Base-by-base conservation (phyloP, 2,329 filamentous ascomycete genomes). In the Colletotrichum tanaceti region DNA sequence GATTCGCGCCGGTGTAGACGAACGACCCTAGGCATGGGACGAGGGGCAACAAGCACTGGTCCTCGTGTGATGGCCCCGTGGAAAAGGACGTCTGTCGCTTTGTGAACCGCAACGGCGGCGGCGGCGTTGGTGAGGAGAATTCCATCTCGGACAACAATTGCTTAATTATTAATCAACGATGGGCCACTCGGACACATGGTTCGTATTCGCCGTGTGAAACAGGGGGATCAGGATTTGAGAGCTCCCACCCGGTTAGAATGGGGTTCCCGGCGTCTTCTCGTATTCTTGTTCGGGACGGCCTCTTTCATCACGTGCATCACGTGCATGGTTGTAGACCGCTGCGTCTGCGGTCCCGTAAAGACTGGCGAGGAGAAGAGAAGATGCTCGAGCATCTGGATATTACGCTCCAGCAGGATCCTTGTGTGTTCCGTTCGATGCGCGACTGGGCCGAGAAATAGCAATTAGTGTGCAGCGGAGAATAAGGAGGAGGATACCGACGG, bases 331-430 rank as follows among this genome's bases (percentile, higher is more conserved):
- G n/a, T n/a, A n/a, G n/a, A n/a, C n/a, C n/a, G n/a, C n/a, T n/a
- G n/a, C n/a, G n/a, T n/a, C n/a, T n/a, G n/a, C n/a, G n/a, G n/a
- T n/a, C n/a, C n/a, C n/a, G n/a, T n/a, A n/a, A 69, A 59, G 3
- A 65, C n/a, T 0, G 73, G 70, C 0, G 65, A 64, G 4, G 71
- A 58, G 13, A 76, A 46, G 0, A 76, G 41, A 0, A 76, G 70
- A 35, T 77, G 73, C 16, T 77, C 76, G 0, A 77, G 71, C 7
- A 74, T 63, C n/a, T 77, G 74, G 10, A 77, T 77, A n/a, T n/a
- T n/a, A 0, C 75, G 44, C 20, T 77, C 76, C 1, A 77, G 68
- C 1, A 77, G 61, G 18, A 75, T 67, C 6, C 72, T 61, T 0
- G 76, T 77, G 76, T 77, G 43, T 76, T 77, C 32, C 73, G 72